These are phyloP conservation scores for Anthracocystis setariae DNA, from an alignment of 1,284 basidiomycete species.

Conservation along the genomic window DNA sequence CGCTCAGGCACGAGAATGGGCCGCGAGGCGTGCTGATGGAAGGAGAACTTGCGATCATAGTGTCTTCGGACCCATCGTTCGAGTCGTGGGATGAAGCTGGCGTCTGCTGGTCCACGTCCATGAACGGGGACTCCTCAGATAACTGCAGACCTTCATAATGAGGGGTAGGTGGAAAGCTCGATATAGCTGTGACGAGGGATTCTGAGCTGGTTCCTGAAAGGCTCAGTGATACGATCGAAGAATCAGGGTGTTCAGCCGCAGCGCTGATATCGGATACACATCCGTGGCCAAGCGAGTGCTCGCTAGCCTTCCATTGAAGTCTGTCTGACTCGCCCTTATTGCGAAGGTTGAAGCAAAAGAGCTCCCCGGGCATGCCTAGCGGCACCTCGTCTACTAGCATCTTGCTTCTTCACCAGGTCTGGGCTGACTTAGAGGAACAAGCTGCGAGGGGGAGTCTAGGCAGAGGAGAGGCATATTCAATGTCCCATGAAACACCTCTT, in stretches of 20 bases:
- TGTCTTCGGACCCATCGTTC: constrained; percentile 1
- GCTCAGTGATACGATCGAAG: background rate
- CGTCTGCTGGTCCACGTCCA: background rate
- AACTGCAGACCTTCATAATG: background rate
- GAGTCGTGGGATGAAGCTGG: constrained; percentile 5
- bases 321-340: background rate
- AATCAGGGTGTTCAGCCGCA: background rate
- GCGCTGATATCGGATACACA: no score
- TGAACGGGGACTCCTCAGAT: background rate
- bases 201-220: background rate
- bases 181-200: background rate
- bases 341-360: background rate
- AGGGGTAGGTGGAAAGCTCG: constrained; percentile 1
- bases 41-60: background rate
- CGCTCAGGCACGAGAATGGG: background rate
- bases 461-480: no score
- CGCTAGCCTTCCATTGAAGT: background rate
- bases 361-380: background rate
- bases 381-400: background rate
- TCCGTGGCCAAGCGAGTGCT: no score
- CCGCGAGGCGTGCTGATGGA: background rate
- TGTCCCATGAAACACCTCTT: background rate
- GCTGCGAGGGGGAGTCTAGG: no score
- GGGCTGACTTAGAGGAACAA: no score
- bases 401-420: background rate